Conservation (phyloP, 2,329 filamentous ascomycete species). For the Diplodia scrobiculata region DNA sequence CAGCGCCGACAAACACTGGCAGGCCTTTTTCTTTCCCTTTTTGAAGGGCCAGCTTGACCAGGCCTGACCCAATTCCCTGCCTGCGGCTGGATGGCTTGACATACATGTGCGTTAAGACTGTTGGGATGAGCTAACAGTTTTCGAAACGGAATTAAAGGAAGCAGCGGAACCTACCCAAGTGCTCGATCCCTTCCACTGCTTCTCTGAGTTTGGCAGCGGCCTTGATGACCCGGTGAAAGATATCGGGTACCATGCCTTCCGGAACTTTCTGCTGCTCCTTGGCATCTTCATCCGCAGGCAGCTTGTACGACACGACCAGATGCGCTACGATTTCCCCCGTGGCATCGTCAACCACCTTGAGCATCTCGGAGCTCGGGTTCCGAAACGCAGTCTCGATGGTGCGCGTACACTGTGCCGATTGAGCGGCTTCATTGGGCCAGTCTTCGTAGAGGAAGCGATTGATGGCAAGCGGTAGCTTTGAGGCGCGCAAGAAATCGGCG, state of each 20-base stretch:
- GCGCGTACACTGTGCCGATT: conserved; percentile 15
- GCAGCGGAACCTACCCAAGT: background rate
- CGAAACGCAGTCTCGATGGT: background rate
- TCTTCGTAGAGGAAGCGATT: conserved; percentile 29
- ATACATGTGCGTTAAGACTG: conserved; percentile 27
- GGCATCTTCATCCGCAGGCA: background rate
- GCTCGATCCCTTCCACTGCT: background rate
- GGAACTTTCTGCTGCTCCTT: background rate
- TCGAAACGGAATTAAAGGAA: background rate
- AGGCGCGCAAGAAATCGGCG: conserved; percentile 3
- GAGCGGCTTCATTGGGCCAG: conserved; percentile 28
- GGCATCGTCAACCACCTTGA: background rate
- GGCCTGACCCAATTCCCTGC: conserved; percentile 3
- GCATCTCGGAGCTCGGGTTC: background rate
- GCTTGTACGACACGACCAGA: background rate
- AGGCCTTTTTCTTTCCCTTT: conserved; percentile 6
- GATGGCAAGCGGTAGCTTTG: conserved; percentile 28
- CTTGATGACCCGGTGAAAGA: background rate
- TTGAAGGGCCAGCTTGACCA: conserved; percentile 13
- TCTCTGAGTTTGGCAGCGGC: background rate
- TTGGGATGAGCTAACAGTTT: background rate
- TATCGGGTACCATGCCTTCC: background rate
- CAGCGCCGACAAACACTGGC: background rate
- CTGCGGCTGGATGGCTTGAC: conserved; percentile 7
- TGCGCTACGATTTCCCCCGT: background rate